Base-by-base conservation (phyloP, 495 filamentous ascomycete species). In the Penicillium nucicola region DNA sequence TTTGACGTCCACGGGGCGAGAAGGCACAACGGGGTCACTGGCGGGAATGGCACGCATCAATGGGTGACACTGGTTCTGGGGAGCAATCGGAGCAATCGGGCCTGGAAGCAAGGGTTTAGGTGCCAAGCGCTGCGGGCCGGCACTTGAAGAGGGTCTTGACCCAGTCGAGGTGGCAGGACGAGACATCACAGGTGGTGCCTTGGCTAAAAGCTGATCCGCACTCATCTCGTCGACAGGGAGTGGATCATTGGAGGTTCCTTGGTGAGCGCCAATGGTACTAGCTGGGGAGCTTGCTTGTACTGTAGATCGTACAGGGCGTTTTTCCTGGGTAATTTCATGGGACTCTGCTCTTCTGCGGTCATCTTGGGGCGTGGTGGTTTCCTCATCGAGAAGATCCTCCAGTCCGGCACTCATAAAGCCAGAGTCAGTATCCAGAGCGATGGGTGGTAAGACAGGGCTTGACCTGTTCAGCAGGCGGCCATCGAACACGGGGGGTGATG, bases 391-490 rank as follows among this genome's bases (percentile, higher is more conserved):
- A 13, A 76, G 62, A 9, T 89, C 83, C 15, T 88, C 84, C 12
- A 88, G 62, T 0, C 79, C 78, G 6, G 82, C 86, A 66, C 86
- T 91, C 86, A 90, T 88, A 58, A 90, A 91, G 0, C 87, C 87
- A 9, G 87, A 91, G 62, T 95, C 89, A 11, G 78, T 72, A 48
- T 78, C 74, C 32, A 76, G 67, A 6, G 74, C 70, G 70, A 89
- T 76, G 8, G 78, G 72, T 8, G 89, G 87, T 32, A 92, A 72
- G 18, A 83, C 75, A 5, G 89, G 89, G 54, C 89, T 95, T 2
- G 89, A 92, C 25, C 84, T 77, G 50, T 55, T 65, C 19, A 55
- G 84, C 66, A 71, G 79, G 73, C 50, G 78, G 69, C 51, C 66
- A 43, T 81, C 75, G 32, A 88, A 78, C 2, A 90, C 76, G 0